Evolutionary conservation across 192 early-diverging fungal genomes (phyloP).

Genomic region (Paraglomus brasilianum): DNA sequence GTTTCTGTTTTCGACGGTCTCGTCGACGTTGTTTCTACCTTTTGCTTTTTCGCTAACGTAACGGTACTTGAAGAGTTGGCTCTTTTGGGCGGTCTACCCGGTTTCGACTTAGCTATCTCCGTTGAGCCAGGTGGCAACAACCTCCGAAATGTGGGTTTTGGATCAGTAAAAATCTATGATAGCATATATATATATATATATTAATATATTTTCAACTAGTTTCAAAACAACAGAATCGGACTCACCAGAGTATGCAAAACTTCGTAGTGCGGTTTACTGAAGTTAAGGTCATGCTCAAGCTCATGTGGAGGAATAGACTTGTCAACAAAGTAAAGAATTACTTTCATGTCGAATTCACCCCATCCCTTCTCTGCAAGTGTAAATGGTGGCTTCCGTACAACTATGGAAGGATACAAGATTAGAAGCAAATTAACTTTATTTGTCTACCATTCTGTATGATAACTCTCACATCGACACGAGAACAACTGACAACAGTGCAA

Average conservation of each 20-base stretch:
- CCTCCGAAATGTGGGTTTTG: neutral
- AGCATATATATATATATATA: neutral
- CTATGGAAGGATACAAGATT: constrained; percentile 29
- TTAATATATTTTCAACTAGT: neutral
- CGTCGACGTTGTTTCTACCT: neutral
- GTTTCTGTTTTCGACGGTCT: neutral
- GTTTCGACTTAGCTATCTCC: neutral
- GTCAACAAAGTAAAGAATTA: constrained; percentile 49
- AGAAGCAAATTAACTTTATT: constrained; percentile 1
- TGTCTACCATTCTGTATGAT: neutral
- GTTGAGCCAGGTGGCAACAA: neutral
- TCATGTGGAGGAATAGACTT: constrained; percentile 39
- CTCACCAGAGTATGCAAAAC: constrained; percentile 44
- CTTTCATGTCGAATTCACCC: constrained; percentile 62
- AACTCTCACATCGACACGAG: neutral
- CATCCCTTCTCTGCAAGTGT: constrained; percentile 55
- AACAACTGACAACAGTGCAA: neutral
- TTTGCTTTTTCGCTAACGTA: constrained; percentile 5
- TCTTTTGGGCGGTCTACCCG: neutral
- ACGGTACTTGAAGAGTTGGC: constrained; percentile 8
- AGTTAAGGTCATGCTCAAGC: constrained; percentile 55
- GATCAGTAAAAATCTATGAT: constrained; percentile 2
- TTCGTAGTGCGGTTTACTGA: constrained; percentile 46
- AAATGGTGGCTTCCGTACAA: constrained; percentile 49
- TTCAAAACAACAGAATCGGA: neutral